Percentiles rank a stretch among this genome's conserved stretches.
These are phyloP conservation scores for Globisporangium middletonii DNA, from an alignment of 352 stramenopile species.

Conservation along the genomic window DNA sequence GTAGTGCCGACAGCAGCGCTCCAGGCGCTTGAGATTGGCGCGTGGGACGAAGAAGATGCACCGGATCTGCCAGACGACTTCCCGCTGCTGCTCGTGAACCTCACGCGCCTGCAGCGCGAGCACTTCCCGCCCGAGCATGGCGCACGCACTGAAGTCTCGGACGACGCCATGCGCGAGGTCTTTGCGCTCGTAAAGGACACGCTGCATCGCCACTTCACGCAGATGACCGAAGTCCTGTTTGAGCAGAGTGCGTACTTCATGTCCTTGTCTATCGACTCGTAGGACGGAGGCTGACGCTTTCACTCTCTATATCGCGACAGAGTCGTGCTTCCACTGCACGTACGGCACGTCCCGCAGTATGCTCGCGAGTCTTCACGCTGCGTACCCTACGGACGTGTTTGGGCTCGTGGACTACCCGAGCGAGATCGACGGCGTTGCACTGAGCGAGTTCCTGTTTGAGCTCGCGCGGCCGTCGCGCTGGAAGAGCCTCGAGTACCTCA, in stretches of 20 bases:
- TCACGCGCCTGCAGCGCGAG: constrained; percentile 45
- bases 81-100: constrained; percentile 58
- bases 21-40: constrained; percentile 15
- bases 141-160: neutral
- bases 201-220: constrained; percentile 45
- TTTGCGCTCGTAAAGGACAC: constrained; percentile 44
- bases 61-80: constrained; percentile 61
- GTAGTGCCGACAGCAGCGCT: neutral
- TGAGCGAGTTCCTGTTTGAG: constrained; percentile 61
- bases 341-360: constrained; percentile 47
- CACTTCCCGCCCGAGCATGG: constrained; percentile 29
- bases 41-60: constrained; percentile 32
- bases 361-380: constrained; percentile 39
- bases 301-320: constrained; percentile 8
- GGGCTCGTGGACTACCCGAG: constrained; percentile 73
- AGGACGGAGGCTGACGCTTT: neutral
- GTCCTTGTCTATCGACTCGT: neutral
- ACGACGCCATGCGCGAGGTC: constrained; percentile 27
- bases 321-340: constrained; percentile 63
- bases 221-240: constrained; percentile 61
- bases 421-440: constrained; percentile 40
- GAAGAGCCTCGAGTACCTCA: constrained; percentile 79
- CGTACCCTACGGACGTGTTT: constrained; percentile 53
- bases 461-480: constrained; percentile 59
- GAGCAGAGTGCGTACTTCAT: constrained; percentile 38